A percentile compares a stretch with the other conserved stretches of the same genome.
Evolutionary conservation across 1,139 yeast species (phyloP).

Genomic region (Yamadazyma pseudoaaseri): DNA sequence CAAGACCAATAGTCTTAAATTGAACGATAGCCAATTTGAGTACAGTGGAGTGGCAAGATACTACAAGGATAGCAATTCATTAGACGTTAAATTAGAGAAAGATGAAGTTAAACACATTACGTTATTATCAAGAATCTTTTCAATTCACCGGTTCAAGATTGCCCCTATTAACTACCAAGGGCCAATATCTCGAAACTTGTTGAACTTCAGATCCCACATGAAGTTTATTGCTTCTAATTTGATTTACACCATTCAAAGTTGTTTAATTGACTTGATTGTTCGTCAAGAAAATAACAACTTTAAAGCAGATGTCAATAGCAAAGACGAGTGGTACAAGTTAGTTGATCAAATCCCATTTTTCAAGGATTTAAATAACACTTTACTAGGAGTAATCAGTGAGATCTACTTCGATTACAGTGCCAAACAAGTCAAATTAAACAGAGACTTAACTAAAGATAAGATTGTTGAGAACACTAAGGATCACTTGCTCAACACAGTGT

Average conservation of each 20-base stretch:
- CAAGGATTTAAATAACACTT: slow-evolving; percentile 41
- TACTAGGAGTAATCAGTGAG: slow-evolving; percentile 45
- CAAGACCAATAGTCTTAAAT: slow-evolving; percentile 26
- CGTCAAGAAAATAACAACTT: slow-evolving; percentile 51
- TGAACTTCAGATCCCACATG: slow-evolving; percentile 67
- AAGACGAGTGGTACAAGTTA: slow-evolving; percentile 57
- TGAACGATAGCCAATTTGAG: slow-evolving; percentile 30
- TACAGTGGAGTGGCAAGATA: slow-evolving; percentile 34
- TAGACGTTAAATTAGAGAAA: slow-evolving; percentile 28
- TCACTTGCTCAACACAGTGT: slow-evolving; percentile 37
- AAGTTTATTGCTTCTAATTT: slow-evolving; percentile 51
- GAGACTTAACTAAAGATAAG: slow-evolving; percentile 23
- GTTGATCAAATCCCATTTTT: slow-evolving; percentile 63
- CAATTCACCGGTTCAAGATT: slow-evolving; percentile 50
- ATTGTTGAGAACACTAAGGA: slow-evolving; percentile 30
- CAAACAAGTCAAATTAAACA: slow-evolving; percentile 27
- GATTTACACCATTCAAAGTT: slow-evolving; percentile 55
- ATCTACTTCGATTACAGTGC: slow-evolving; percentile 41
- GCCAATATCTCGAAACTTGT: slow-evolving; percentile 63
- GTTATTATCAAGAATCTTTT: slow-evolving; percentile 57
- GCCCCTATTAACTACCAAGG: slow-evolving; percentile 67
- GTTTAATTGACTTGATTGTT: slow-evolving; percentile 51
- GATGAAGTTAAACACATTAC: slow-evolving; percentile 38
- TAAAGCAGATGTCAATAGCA: slow-evolving; percentile 33
- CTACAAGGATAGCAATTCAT: slow-evolving; percentile 26